These are phyloP conservation scores for Lachnellula cervina DNA, from an alignment of 2,329 filamentous ascomycete genomes.

Conservation along the genomic window DNA sequence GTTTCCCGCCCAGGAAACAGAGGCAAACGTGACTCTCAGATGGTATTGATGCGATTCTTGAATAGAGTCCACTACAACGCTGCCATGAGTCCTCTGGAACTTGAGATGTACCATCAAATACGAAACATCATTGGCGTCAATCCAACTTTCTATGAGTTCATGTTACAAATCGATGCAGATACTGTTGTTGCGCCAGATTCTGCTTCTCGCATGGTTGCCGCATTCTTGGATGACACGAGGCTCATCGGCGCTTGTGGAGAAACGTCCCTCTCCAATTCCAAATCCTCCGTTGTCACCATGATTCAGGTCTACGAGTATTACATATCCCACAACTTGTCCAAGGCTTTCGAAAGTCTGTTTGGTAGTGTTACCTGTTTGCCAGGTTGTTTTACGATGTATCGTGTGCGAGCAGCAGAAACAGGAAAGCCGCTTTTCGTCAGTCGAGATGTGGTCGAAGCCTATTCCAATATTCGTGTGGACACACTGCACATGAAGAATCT, in stretches of 20 bases:
- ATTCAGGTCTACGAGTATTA: slow-evolving; percentile 99
- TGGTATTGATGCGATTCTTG: slow-evolving; percentile 97
- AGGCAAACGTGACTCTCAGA: slow-evolving; percentile 98
- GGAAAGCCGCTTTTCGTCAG: slow-evolving; percentile 97
- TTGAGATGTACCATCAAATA: slow-evolving; percentile 98
- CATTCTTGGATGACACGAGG: slow-evolving; percentile 86
- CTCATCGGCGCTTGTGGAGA: slow-evolving; percentile 95
- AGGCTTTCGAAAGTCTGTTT: slow-evolving; percentile 96
- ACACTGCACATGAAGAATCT: slow-evolving; percentile 99
- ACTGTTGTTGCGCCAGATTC: slow-evolving; percentile 89
- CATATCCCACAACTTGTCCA: slow-evolving; percentile 94
- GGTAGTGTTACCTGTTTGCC: slow-evolving; percentile 96
- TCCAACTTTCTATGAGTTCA: slow-evolving; percentile 95
- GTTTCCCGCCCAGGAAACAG: slow-evolving; percentile 80
- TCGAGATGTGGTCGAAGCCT: slow-evolving; percentile 80
- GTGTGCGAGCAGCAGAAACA: slow-evolving; percentile 87
- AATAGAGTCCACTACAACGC: slow-evolving; percentile 98
- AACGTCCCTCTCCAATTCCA: slow-evolving; percentile 87
- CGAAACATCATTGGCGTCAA: slow-evolving; percentile 98
- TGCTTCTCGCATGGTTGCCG: slow-evolving; percentile 83
- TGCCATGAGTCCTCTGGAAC: slow-evolving; percentile 90
- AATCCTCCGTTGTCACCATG: slow-evolving; percentile 93
- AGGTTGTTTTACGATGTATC: slow-evolving; percentile 99
- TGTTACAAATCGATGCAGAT: slow-evolving; percentile 95
- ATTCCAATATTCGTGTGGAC: slow-evolving; percentile 90